Evolutionary conservation across 768 basidiomycete genomes (phyloP), one percentile per base, ranked within the genome.

Genomic region (Tricholoma terreum): DNA sequence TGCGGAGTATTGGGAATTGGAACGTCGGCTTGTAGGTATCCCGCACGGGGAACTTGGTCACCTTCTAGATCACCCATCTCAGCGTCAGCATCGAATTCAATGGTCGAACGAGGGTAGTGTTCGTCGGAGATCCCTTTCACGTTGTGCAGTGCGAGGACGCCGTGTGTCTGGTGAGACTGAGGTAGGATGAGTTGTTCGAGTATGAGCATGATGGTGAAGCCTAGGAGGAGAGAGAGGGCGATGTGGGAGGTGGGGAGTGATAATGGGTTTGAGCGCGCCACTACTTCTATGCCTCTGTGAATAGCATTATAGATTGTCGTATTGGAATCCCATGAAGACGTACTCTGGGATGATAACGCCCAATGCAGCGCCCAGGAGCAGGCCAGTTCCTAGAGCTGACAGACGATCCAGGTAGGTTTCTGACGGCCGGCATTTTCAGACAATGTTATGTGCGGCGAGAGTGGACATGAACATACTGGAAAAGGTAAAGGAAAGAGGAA

Each of bases 331-430:
- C 17, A n/a, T n/a, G n/a, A 49, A 14, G 10, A 85, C 89, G 69
- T 72, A 94, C 90, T 97, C 95, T 35, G 96, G 95, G 52, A 98
- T 87, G 61, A 98, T 92, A 22, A 98, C 85, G 11, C 92, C 92
- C 60, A 98, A 73, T 0, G 92, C 93, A 2, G 95, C 89, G 3
- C 95, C 95, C 12, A 97, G 80, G 15, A 98, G 79, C 10, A 98
- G 75, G 10, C 95, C 95, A 7, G 89, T 89, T 10, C 92, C 89
- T 14, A 92, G 68, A 42, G 81, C 80, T 7, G 72, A 74, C 61
- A 79, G 73, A 71, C 76, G 71, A 58, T 80, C 75, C 38, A 75
- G 61, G 62, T 74, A 75, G 60, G 46, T 69, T 62, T 73, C 76
- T 80, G 55, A 38, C 50, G 9, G 17, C 19, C 5, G 51, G 19